Evolutionary conservation across 1,284 basidiomycete species (phyloP).

Genomic region (Papiliotrema nemorosa): DNA sequence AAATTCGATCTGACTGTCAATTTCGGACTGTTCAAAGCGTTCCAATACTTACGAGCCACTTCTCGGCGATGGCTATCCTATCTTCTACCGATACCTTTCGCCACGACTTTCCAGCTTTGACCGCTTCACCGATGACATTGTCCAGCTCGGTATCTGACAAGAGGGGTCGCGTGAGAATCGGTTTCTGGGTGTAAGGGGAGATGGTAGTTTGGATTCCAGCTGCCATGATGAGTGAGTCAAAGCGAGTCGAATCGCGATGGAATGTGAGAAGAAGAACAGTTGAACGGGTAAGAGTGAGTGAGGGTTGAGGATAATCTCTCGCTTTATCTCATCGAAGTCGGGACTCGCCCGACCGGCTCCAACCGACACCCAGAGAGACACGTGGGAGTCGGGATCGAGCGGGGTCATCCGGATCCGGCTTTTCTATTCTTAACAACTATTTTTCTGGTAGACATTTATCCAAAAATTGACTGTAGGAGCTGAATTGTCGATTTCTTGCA

Average conservation of each 20-base stretch:
- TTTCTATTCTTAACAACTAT: no score
- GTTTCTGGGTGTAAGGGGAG: conserved; percentile 52
- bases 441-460: no score
- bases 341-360: no score
- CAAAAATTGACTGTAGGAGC: no score
- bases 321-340: no score
- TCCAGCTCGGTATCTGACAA: conserved; percentile 57
- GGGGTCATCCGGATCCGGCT: no score
- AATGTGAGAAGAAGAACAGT: conserved; percentile 1
- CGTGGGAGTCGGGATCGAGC: no score
- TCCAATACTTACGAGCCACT: conserved; percentile 63
- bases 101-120: conserved; percentile 71
- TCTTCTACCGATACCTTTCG: conserved; percentile 63
- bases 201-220: conserved; percentile 51
- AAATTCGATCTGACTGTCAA: conserved; percentile 63
- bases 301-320: no score
- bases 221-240: neutral
- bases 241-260: neutral
- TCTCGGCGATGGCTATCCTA: conserved; percentile 66
- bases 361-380: no score
- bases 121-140: conserved; percentile 57
- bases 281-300: neutral
- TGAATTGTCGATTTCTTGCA: no score
- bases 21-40: neutral
- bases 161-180: conserved; percentile 49